phyloP scores from a whole-genome alignment of 371 early-diverging fungal genomes.

The Rhizomucor miehei region DNA sequence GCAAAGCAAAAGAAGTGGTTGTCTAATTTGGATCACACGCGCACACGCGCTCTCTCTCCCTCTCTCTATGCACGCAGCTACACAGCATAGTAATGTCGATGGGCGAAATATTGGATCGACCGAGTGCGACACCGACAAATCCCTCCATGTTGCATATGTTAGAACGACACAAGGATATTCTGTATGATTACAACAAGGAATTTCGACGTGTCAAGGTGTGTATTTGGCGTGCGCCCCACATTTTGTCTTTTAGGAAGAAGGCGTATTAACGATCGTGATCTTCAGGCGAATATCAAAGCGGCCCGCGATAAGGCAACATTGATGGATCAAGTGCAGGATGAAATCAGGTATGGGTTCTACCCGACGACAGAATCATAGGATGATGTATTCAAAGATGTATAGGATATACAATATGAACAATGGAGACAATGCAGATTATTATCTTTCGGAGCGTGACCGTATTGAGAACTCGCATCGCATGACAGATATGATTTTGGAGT shows the following conservation, averaged over 20 bases:
- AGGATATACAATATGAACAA: conserved; percentile 38
- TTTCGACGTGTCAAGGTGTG: conserved; percentile 59
- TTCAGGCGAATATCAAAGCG: conserved; percentile 53
- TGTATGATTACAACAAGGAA: conserved; percentile 69
- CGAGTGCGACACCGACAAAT: conserved; percentile 52
- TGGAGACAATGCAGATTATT: conserved; percentile 46
- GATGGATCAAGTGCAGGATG: conserved; percentile 58
- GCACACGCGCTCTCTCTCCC: no score
- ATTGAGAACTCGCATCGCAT: conserved; percentile 61
- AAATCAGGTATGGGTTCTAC: conserved; percentile 35
- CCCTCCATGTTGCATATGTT: conserved; percentile 70
- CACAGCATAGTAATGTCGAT: conserved; percentile 51
- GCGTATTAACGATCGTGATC: no score
- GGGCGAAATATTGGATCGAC: conserved; percentile 53
- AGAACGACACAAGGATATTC: conserved; percentile 69
- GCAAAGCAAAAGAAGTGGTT: no score
- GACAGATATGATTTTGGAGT: conserved; percentile 69
- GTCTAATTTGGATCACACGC: no score
- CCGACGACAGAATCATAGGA: neutral
- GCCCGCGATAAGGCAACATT: conserved; percentile 63
- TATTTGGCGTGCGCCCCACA: no score
- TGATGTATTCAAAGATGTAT: neutral
- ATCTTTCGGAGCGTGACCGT: conserved; percentile 57
- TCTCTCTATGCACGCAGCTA: no score
- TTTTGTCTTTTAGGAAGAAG: neutral